Percentiles rank a stretch among this genome's conserved stretches.
These are phyloP conservation scores for Forsythia suspensa DNA, from an alignment of 257 asterid genomes.

Conservation along the genomic window DNA sequence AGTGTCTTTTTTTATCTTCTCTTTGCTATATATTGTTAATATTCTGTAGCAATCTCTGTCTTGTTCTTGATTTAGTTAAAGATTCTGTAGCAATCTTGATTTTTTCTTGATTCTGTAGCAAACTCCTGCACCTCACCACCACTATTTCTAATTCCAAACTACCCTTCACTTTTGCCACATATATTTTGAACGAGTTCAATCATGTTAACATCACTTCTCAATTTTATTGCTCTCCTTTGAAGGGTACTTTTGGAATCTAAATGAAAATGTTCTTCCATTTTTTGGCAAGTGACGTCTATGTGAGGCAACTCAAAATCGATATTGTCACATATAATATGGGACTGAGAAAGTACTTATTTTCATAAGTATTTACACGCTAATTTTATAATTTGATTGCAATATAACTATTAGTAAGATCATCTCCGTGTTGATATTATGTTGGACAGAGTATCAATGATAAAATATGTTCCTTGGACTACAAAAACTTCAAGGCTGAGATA, in stretches of 20 bases:
- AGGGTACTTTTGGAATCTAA: background rate
- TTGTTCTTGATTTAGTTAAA: background rate
- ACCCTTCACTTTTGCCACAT: background rate
- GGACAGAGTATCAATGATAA: slow-evolving; percentile 71
- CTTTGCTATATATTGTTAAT: background rate
- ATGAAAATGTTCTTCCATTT: background rate
- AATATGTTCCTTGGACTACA: slow-evolving; percentile 81
- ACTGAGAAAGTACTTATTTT: background rate
- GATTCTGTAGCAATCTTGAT: background rate
- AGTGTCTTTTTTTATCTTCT: background rate
- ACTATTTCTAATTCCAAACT: background rate
- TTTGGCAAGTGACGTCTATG: background rate
- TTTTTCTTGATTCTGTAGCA: background rate
- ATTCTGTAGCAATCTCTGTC: background rate
- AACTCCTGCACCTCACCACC: background rate
- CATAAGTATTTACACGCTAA: background rate
- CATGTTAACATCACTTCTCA: background rate
- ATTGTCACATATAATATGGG: background rate
- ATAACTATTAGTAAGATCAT: background rate
- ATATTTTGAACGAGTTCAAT: background rate
- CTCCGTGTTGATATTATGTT: slow-evolving; percentile 27
- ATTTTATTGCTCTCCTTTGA: background rate
- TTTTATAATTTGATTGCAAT: slow-evolving; percentile 2
- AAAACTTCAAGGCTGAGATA: slow-evolving; percentile 91
- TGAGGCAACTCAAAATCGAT: background rate